phyloP scores from a whole-genome alignment of 345 rosid genomes.

The Lepidium aucheri region DNA sequence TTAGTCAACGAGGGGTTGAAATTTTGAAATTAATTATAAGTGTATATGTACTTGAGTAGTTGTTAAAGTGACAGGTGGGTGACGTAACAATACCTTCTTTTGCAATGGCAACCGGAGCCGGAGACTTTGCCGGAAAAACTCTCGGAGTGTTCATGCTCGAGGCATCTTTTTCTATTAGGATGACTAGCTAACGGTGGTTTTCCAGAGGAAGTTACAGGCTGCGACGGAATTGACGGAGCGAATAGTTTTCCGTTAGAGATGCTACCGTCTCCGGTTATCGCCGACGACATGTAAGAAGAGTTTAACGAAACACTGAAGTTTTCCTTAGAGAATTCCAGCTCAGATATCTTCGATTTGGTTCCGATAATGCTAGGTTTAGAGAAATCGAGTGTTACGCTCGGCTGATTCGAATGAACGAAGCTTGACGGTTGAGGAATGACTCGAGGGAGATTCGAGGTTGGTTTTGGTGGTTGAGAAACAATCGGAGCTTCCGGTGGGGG shows the following conservation, averaged over 20 bases:
- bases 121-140: slow-evolving; percentile 50
- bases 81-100: slow-evolving; percentile 53
- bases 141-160: slow-evolving; percentile 57
- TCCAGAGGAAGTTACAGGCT: slow-evolving; percentile 42
- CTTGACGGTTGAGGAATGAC: slow-evolving; percentile 25
- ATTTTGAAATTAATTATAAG: background rate
- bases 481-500: slow-evolving; percentile 1
- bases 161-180: slow-evolving; percentile 59
- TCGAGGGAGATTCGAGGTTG: slow-evolving; percentile 7
- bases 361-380: slow-evolving; percentile 47
- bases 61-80: slow-evolving; percentile 16
- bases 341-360: slow-evolving; percentile 36
- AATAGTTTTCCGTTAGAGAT: slow-evolving; percentile 77
- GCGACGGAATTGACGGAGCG: slow-evolving; percentile 35
- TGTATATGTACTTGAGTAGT: background rate
- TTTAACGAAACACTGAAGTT: slow-evolving; percentile 70
- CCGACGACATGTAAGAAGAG: slow-evolving; percentile 84
- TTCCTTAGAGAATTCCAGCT: slow-evolving; percentile 61
- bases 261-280: slow-evolving; percentile 90
- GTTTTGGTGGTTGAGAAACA: background rate
- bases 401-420: slow-evolving; percentile 47
- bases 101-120: slow-evolving; percentile 79
- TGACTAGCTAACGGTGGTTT: slow-evolving; percentile 65
- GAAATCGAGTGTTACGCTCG: slow-evolving; percentile 72
- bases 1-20: slow-evolving; percentile 16